Percentiles rank a stretch among this genome's conserved stretches.
Conservation (phyloP, 441 rosid genomes). For the Gossypium trilobum region DNA sequence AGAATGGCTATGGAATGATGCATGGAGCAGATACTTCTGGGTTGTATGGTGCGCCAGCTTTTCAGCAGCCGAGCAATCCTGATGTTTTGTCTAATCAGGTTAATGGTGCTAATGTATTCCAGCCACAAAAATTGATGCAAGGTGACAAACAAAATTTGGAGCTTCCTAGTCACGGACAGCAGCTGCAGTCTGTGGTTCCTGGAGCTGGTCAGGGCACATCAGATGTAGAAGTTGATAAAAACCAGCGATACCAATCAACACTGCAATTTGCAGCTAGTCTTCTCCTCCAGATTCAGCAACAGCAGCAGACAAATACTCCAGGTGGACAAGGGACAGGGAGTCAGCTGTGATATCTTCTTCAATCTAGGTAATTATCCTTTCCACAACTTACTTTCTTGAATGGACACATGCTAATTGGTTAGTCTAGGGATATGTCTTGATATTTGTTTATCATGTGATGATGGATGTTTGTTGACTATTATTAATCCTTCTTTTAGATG, state of each 20-base stretch:
- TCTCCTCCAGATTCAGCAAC: conserved; percentile 63
- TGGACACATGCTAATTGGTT: conserved; percentile 2
- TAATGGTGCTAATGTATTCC: conserved; percentile 35
- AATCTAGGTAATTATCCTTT: conserved; percentile 35
- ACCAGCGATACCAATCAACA: conserved; percentile 84
- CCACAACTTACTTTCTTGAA: conserved; percentile 15
- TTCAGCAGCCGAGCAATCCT: conserved; percentile 39
- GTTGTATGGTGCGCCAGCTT: conserved; percentile 30
- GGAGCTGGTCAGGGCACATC: conserved; percentile 44
- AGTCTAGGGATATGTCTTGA: background rate
- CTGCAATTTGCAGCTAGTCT: conserved; percentile 85
- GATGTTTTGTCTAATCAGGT: conserved; percentile 38
- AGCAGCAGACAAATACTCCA: conserved; percentile 28
- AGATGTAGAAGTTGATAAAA: conserved; percentile 63
- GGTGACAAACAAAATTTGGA: conserved; percentile 37
- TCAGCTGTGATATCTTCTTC: conserved; percentile 31
- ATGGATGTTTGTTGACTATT: conserved; percentile 4
- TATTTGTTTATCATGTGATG: conserved; percentile 8
- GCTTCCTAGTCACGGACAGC: conserved; percentile 39
- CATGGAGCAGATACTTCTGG: conserved; percentile 43
- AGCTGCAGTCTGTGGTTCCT: conserved; percentile 38
- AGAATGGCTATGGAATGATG: conserved; percentile 36
- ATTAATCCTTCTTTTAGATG: background rate
- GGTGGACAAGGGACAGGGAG: conserved; percentile 46
- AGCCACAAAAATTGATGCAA: conserved; percentile 40